phyloP scores from a whole-genome alignment of 23 red algal species.

The Gracilaria gracilis region DNA sequence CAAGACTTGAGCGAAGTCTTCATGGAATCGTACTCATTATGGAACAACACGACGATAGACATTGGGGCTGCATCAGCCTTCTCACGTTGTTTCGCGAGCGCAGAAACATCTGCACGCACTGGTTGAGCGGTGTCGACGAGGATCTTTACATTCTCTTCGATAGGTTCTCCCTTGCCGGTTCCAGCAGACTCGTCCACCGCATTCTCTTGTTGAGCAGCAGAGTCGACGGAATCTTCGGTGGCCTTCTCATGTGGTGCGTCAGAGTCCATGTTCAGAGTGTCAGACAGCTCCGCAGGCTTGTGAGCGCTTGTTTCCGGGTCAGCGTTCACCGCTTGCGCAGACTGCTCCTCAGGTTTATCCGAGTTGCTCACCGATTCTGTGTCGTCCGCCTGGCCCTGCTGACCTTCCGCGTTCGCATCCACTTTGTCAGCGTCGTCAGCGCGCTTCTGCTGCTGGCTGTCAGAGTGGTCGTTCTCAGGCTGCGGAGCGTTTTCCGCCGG shows the following conservation, averaged over 20 bases:
- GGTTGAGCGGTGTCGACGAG: background rate
- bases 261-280: background rate
- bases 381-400: too few species aligned
- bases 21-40: constrained; percentile 75
- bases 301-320: background rate
- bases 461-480: background rate
- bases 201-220: background rate
- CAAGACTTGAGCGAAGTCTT: constrained; percentile 53
- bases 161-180: background rate
- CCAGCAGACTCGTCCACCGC: too few species aligned
- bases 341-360: background rate
- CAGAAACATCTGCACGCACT: constrained; percentile 16
- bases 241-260: background rate
- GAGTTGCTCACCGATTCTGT: too few species aligned
- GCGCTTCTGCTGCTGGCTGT: background rate
- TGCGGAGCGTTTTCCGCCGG: background rate
- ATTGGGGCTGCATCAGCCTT: constrained; percentile 19
- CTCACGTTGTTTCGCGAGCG: background rate
- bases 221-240: background rate
- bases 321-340: background rate
- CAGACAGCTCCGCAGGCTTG: background rate
- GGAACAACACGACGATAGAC: constrained; percentile 72
- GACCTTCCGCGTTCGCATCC: too few species aligned
- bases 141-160: background rate
- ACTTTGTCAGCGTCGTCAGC: background rate